A percentile compares a stretch with the other conserved stretches of the same genome.
Conservation (phyloP, 345 rosid species). For the Salix brachista region DNA sequence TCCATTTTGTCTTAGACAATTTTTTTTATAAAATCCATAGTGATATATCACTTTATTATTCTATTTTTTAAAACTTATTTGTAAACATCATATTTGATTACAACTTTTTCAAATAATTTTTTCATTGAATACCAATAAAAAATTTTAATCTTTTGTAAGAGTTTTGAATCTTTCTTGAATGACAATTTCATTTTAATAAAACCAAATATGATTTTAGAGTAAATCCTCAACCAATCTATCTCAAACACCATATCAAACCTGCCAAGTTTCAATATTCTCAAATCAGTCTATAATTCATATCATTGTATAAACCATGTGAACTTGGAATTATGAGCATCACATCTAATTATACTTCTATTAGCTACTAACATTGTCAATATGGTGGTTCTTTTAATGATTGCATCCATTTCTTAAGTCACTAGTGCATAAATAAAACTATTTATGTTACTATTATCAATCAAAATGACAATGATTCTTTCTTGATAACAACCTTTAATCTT, state of each 20-base stretch:
- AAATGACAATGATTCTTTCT: not conserved
- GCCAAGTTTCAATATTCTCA: not conserved
- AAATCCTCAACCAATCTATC: not conserved
- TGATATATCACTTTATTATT: no score
- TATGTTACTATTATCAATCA: not conserved
- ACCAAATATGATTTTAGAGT: not conserved
- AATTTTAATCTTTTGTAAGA: no score
- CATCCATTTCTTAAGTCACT: not conserved
- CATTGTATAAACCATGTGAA: accelerated
- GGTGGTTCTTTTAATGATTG: not conserved
- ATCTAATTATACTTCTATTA: not conserved
- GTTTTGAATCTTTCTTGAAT: no score
- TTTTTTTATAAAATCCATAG: no score
- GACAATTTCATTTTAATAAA: no score
- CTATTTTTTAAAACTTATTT: no score
- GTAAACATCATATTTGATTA: no score
- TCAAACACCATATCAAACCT: accelerated
- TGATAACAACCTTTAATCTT: not conserved
- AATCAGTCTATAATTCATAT: not conserved
- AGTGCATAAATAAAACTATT: not conserved
- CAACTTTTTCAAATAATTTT: no score
- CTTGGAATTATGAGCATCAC: not conserved
- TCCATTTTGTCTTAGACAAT: not conserved
- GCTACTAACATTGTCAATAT: not conserved
- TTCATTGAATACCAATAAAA: no score